Conservation (phyloP, 768 basidiomycete genomes). For the Chalciporus piperatus region DNA sequence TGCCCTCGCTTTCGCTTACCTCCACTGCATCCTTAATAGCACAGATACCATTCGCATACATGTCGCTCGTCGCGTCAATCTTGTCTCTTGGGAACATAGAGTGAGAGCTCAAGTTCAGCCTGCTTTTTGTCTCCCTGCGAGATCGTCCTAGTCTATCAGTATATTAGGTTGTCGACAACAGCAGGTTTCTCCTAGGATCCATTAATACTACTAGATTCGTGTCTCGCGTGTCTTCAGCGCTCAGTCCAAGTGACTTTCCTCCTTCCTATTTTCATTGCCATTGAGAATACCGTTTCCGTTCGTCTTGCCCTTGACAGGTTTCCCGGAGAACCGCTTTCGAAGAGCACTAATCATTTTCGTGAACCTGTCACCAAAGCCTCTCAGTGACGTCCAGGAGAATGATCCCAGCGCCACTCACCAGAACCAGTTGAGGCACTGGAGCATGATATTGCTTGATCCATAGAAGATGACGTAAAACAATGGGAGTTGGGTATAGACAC, state of each 20-base stretch:
- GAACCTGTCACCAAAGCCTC: constrained; percentile 43
- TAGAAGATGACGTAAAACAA: constrained; percentile 49
- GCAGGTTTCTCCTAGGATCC: background rate
- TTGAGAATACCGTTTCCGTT: constrained; percentile 14
- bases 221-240: background rate
- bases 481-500: constrained; percentile 54
- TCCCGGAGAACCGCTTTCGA: constrained; percentile 53
- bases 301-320: constrained; percentile 12
- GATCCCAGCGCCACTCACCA: constrained; percentile 50
- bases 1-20: constrained; percentile 79
- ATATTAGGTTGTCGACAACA: constrained; percentile 7
- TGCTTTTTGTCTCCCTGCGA: constrained; percentile 38
- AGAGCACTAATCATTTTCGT: constrained; percentile 68
- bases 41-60: constrained; percentile 49
- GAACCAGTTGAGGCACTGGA: constrained; percentile 75
- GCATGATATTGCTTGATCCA: constrained; percentile 55
- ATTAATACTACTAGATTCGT: background rate
- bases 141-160: constrained; percentile 9
- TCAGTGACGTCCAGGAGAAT: background rate
- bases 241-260: constrained; percentile 10
- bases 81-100: constrained; percentile 76
- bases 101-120: constrained; percentile 57
- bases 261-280: constrained; percentile 17
- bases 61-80: constrained; percentile 68
- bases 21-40: constrained; percentile 61